Evolutionary conservation across 352 stramenopile genomes (phyloP).

Genomic region (Pythium guiyangense): DNA sequence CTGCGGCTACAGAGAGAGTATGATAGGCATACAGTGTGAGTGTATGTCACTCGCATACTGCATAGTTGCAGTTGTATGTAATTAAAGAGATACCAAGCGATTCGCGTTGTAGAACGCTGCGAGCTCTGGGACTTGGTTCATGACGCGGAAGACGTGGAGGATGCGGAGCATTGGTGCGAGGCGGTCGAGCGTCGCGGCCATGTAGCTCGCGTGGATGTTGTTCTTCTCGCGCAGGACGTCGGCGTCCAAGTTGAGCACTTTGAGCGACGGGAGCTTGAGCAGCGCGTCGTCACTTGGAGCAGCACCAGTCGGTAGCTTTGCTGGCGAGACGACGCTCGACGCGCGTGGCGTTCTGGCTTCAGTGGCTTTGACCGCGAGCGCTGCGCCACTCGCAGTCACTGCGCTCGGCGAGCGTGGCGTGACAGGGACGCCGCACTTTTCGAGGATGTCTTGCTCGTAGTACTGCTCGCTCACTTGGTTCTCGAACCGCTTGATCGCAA

Average conservation of each 20-base stretch:
- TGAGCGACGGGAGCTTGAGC: slow-evolving; percentile 54
- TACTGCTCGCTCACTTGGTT: slow-evolving; percentile 75
- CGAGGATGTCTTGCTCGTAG: slow-evolving; percentile 70
- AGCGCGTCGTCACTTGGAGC: slow-evolving; percentile 21
- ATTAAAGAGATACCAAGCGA: slow-evolving; percentile 41
- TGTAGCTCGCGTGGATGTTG: slow-evolving; percentile 65
- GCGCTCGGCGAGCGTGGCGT: slow-evolving; percentile 12
- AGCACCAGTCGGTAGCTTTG: slow-evolving; percentile 12
- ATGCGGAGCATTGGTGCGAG: slow-evolving; percentile 72
- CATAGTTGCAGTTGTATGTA: background rate
- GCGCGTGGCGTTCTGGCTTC: too few species aligned
- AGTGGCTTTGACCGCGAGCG: too few species aligned
- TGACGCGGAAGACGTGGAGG: slow-evolving; percentile 67
- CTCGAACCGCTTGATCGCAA: slow-evolving; percentile 64
- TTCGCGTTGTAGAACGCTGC: slow-evolving; percentile 78
- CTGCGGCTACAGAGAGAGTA: slow-evolving; percentile 35
- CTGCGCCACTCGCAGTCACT: background rate
- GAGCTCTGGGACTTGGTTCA: slow-evolving; percentile 70
- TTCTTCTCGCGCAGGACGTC: slow-evolving; percentile 52
- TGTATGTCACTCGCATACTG: background rate
- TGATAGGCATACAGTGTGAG: background rate
- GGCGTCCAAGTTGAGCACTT: slow-evolving; percentile 67
- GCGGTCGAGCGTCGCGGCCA: slow-evolving; percentile 50
- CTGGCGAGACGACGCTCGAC: background rate
- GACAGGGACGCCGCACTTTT: slow-evolving; percentile 48